Evolutionary conservation across 2,329 filamentous ascomycete genomes (phyloP).

Genomic region (Alternaria sp.): DNA sequence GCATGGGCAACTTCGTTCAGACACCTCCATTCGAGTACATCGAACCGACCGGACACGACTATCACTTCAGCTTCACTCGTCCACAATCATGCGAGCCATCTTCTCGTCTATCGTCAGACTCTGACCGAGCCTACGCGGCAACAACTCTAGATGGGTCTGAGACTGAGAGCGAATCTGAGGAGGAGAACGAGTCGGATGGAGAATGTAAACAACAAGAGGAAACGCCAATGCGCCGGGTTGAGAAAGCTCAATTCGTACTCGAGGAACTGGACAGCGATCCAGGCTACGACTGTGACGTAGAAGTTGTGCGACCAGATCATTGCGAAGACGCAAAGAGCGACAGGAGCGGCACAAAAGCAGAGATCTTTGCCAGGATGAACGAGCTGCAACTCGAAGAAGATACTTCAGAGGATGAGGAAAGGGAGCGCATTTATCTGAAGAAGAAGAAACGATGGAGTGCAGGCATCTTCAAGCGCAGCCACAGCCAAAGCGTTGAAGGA

Average conservation of each 20-base stretch:
- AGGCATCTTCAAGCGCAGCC: slow-evolving; percentile 56
- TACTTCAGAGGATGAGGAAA: slow-evolving; percentile 46
- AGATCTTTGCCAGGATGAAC: slow-evolving; percentile 47
- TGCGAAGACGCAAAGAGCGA: slow-evolving; percentile 55
- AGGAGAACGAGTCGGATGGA: slow-evolving; percentile 37
- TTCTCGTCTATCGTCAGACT: slow-evolving; percentile 51
- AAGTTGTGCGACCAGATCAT: slow-evolving; percentile 57
- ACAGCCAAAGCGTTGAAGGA: slow-evolving; percentile 57
- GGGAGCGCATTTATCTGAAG: slow-evolving; percentile 36
- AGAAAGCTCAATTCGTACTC: slow-evolving; percentile 52
- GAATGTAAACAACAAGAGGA: slow-evolving; percentile 41
- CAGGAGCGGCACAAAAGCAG: slow-evolving; percentile 38
- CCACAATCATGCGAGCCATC: slow-evolving; percentile 47
- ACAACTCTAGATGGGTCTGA: slow-evolving; percentile 48
- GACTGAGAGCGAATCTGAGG: slow-evolving; percentile 27
- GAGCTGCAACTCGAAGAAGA: slow-evolving; percentile 48
- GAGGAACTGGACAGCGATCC: slow-evolving; percentile 55
- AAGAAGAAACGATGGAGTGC: slow-evolving; percentile 56
- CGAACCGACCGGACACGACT: slow-evolving; percentile 46
- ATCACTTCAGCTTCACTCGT: slow-evolving; percentile 50
- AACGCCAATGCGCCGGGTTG: slow-evolving; percentile 35
- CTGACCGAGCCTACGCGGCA: slow-evolving; percentile 44
- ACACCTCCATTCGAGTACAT: slow-evolving; percentile 52
- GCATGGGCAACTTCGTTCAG: slow-evolving; percentile 44
- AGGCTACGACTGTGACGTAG: slow-evolving; percentile 54